Percentiles rank a stretch among this genome's conserved stretches.
Conservation (phyloP, 495 filamentous ascomycete species). For the Rhypophila decipiens region DNA sequence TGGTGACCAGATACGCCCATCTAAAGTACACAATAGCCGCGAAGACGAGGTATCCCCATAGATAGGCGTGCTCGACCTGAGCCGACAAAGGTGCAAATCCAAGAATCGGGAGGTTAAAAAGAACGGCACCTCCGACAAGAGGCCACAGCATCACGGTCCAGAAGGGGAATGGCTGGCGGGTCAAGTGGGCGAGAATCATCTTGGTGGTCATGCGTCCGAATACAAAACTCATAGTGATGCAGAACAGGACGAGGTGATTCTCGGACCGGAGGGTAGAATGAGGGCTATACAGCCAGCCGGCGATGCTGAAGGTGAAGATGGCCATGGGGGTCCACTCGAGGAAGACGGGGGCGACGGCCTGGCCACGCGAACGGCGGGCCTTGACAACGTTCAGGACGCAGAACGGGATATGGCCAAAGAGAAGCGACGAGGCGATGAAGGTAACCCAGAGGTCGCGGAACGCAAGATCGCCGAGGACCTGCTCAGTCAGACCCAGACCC, state of each 20-base stretch:
- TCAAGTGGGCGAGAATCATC: slow-evolving; percentile 94
- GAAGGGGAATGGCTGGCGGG: slow-evolving; percentile 88
- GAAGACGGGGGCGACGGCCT: slow-evolving; percentile 79
- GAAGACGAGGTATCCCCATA: slow-evolving; percentile 75
- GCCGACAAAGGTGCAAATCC: slow-evolving; percentile 59
- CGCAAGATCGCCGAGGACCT: slow-evolving; percentile 57
- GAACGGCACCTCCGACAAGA: slow-evolving; percentile 72
- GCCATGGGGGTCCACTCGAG: slow-evolving; percentile 91
- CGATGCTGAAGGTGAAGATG: slow-evolving; percentile 64
- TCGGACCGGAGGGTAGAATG: slow-evolving; percentile 70
- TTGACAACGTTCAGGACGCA: slow-evolving; percentile 74
- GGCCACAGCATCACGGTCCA: slow-evolving; percentile 90
- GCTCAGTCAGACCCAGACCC: slow-evolving; percentile 35
- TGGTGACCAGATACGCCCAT: slow-evolving; percentile 88
- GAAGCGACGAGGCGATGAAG: slow-evolving; percentile 63
- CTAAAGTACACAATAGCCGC: slow-evolving; percentile 77
- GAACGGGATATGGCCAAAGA: slow-evolving; percentile 75
- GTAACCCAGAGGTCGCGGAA: slow-evolving; percentile 85
- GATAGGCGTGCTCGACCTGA: slow-evolving; percentile 68
- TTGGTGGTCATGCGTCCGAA: slow-evolving; percentile 99
- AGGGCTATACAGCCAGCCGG: slow-evolving; percentile 82
- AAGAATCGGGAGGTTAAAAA: slow-evolving; percentile 75
- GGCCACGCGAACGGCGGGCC: slow-evolving; percentile 62
- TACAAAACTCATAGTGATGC: slow-evolving; percentile 88
- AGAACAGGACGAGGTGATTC: slow-evolving; percentile 87